phyloP scores from a whole-genome alignment of 2,329 filamentous ascomycete genomes.

The Colletotrichum acutatum region DNA sequence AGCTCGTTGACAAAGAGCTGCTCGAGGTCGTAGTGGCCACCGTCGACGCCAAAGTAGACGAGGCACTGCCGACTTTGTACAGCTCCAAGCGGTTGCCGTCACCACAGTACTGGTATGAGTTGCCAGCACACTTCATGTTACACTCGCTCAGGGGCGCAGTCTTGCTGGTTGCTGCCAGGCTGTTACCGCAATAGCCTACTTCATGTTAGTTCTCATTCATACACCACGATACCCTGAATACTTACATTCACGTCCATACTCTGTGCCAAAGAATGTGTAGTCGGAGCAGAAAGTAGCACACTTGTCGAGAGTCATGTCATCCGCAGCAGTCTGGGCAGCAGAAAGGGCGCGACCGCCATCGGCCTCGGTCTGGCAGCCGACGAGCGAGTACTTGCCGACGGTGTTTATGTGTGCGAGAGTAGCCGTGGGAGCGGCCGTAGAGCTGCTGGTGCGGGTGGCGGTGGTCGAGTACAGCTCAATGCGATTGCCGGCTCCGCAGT shows the following conservation, averaged over 20 bases:
- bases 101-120: constrained; percentile 51
- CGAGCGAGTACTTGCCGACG: constrained; percentile 47
- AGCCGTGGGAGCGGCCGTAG: constrained; percentile 45
- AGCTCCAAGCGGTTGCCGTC: constrained; percentile 50
- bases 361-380: constrained; percentile 54
- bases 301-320: constrained; percentile 51
- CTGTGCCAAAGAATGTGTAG: constrained; percentile 51
- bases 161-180: constrained; percentile 45
- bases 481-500: constrained; percentile 55
- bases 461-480: constrained; percentile 57
- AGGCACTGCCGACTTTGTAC: constrained; percentile 42
- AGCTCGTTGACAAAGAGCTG: neutral
- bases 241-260: constrained; percentile 52
- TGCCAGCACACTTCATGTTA: constrained; percentile 50
- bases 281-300: constrained; percentile 48
- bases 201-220: neutral
- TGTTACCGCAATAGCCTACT: constrained; percentile 52
- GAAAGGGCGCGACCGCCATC: constrained; percentile 49
- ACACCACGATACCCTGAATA: neutral
- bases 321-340: constrained; percentile 44
- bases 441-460: constrained; percentile 42
- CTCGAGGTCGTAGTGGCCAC: constrained; percentile 10
- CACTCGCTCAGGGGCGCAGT: constrained; percentile 47
- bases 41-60: constrained; percentile 12
- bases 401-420: constrained; percentile 47